A percentile compares a stretch with the other conserved stretches of the same genome.
These are phyloP conservation scores for Russula sp. DNA, from an alignment of 768 basidiomycete genomes.

Conservation along the genomic window DNA sequence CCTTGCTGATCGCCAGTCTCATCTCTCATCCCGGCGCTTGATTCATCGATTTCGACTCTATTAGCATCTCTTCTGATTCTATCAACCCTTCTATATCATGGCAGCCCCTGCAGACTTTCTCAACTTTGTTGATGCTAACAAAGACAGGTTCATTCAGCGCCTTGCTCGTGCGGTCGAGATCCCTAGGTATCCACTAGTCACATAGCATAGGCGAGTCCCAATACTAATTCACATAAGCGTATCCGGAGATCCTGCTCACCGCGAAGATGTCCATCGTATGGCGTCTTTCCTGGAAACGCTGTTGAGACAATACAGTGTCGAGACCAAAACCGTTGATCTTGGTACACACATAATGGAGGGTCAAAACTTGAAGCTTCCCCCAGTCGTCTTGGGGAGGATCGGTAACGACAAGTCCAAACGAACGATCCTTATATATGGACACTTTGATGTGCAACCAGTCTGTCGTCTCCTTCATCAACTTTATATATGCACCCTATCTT, in stretches of 20 bases:
- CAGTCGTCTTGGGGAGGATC: conserved; percentile 72
- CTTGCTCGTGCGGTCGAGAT: conserved; percentile 79
- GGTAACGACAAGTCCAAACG: conserved; percentile 86
- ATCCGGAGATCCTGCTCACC: conserved; percentile 61
- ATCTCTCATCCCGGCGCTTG: neutral
- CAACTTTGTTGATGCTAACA: conserved; percentile 59
- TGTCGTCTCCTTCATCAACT: conserved; percentile 22
- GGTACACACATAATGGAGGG: conserved; percentile 72
- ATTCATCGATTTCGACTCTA: too few species aligned
- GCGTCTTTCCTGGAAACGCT: conserved; percentile 70
- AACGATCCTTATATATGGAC: conserved; percentile 89
- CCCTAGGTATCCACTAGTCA: conserved; percentile 45
- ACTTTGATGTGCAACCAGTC: conserved; percentile 93
- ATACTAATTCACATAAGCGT: conserved; percentile 33
- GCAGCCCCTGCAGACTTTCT: conserved; percentile 30
- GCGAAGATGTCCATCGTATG: conserved; percentile 80
- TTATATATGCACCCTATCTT: neutral
- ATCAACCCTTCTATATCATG: conserved; percentile 26
- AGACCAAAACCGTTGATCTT: conserved; percentile 65
- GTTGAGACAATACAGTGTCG: conserved; percentile 71
- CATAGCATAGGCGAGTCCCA: neutral
- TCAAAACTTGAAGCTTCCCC: conserved; percentile 66
- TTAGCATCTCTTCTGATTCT: too few species aligned
- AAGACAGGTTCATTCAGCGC: conserved; percentile 67
- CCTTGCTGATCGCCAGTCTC: neutral